These are phyloP conservation scores for Apiospora koreana DNA, from an alignment of 2,329 filamentous ascomycete genomes.

Conservation along the genomic window DNA sequence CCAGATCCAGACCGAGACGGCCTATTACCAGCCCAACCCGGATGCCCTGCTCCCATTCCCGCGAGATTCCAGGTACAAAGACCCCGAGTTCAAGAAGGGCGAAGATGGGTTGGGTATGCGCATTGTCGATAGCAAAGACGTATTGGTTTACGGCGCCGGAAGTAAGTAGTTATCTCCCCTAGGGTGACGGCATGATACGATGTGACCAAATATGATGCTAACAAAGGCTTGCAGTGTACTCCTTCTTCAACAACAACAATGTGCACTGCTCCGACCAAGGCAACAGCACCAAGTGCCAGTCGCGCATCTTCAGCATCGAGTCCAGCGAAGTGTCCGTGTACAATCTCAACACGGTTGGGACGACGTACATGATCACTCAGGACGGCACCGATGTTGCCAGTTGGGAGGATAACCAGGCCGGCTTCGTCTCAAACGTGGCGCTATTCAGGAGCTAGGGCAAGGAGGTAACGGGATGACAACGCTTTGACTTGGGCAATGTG, in stretches of 20 bases:
- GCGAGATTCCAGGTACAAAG: conserved; percentile 40
- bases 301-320: conserved; percentile 39
- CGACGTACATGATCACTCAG: conserved; percentile 40
- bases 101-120: conserved; percentile 67
- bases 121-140: conserved; percentile 54
- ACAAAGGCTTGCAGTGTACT: conserved; percentile 49
- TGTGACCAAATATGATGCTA: background rate
- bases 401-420: conserved; percentile 40
- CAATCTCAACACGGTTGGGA: conserved; percentile 48
- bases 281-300: conserved; percentile 47
- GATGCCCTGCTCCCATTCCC: conserved; percentile 59
- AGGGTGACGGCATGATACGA: too few species aligned
- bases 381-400: conserved; percentile 36
- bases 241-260: conserved; percentile 67
- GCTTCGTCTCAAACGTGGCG: conserved; percentile 39
- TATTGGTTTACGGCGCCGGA: conserved; percentile 64
- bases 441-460: conserved; percentile 24
- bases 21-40: conserved; percentile 71
- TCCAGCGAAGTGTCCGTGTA: conserved; percentile 38
- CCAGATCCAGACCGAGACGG: conserved; percentile 68
- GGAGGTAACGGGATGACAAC: conserved; percentile 4
- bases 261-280: conserved; percentile 45
- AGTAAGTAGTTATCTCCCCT: conserved; percentile 20
- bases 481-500: background rate
- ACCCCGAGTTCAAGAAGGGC: conserved; percentile 47